phyloP scores from a whole-genome alignment of 768 basidiomycete genomes.

The Trametopsis cervina region DNA sequence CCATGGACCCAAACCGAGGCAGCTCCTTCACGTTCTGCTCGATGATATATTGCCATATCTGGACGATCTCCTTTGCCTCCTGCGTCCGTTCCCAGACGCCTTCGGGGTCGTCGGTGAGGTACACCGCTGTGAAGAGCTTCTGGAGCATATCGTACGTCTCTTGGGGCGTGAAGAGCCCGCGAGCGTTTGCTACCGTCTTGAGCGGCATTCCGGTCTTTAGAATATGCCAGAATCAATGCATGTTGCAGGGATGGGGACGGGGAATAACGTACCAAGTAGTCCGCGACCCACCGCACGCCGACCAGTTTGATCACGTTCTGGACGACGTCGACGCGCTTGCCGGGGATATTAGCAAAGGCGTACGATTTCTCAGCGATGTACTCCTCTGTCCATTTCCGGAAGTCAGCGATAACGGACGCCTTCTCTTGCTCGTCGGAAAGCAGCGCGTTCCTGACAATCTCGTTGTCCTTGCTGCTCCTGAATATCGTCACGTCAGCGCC shows the following conservation, averaged over 20 bases:
- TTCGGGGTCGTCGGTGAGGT: slow-evolving; percentile 27
- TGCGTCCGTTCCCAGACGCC: slow-evolving; percentile 26
- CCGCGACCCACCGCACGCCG: slow-evolving; percentile 34
- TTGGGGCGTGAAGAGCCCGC: slow-evolving; percentile 37
- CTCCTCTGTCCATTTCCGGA: slow-evolving; percentile 23
- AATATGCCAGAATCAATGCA: not conserved
- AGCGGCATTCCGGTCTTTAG: slow-evolving; percentile 36
- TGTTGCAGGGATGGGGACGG: not conserved
- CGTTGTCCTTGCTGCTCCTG: slow-evolving; percentile 29
- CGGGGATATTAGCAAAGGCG: slow-evolving; percentile 27
- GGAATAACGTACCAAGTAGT: slow-evolving; percentile 26
- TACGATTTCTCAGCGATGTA: slow-evolving; percentile 29
- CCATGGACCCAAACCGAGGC: slow-evolving; percentile 22
- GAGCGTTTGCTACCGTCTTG: slow-evolving; percentile 39
- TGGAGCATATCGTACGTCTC: slow-evolving; percentile 41
- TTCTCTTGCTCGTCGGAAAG: slow-evolving; percentile 30
- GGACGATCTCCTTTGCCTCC: slow-evolving; percentile 24
- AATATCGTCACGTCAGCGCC: not conserved
- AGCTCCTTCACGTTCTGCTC: slow-evolving; percentile 25
- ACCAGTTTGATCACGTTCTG: slow-evolving; percentile 41
- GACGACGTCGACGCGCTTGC: slow-evolving; percentile 39
- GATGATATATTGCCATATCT: slow-evolving; percentile 26
- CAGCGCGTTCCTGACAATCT: slow-evolving; percentile 26
- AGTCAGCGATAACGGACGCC: too few species aligned
- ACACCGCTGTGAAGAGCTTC: slow-evolving; percentile 23